Percentiles rank a stretch among this genome's conserved stretches.
phyloP scores from a whole-genome alignment of 352 stramenopile genomes.

The Globisporangium echinulatum region DNA sequence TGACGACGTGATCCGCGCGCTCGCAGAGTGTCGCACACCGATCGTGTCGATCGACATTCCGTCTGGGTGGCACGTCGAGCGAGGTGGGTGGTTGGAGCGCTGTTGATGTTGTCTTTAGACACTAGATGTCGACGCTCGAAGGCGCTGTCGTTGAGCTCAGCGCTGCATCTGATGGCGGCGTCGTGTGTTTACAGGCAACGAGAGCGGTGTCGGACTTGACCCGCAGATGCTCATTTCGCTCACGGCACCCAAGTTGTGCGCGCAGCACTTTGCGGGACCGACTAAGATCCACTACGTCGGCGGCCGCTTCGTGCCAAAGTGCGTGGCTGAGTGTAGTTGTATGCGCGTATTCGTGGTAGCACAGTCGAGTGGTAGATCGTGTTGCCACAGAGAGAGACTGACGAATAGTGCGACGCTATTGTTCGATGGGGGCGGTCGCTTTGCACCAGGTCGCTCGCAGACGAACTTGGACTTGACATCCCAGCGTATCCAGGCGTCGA shows the following conservation, averaged over 20 bases:
- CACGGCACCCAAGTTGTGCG: constrained; percentile 95
- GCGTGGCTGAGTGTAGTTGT: constrained; percentile 4
- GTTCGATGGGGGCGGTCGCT: too few species aligned
- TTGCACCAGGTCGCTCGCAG: constrained; percentile 34
- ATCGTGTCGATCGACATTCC: constrained; percentile 98
- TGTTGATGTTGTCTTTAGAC: neutral
- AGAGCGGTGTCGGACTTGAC: constrained; percentile 67
- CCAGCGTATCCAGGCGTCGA: constrained; percentile 51
- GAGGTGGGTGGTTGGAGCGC: constrained; percentile 24
- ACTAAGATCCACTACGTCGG: constrained; percentile 92
- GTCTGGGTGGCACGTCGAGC: constrained; percentile 96
- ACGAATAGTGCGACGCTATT: too few species aligned
- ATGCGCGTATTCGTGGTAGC: too few species aligned
- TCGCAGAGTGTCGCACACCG: constrained; percentile 52
- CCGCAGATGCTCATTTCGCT: constrained; percentile 95
- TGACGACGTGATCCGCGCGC: constrained; percentile 73
- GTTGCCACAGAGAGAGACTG: too few species aligned
- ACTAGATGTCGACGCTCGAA: too few species aligned
- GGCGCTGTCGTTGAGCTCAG: neutral
- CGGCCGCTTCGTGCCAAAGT: constrained; percentile 93
- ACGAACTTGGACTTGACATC: constrained; percentile 59
- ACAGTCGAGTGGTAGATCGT: too few species aligned
- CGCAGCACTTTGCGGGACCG: constrained; percentile 80
- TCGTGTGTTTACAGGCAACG: constrained; percentile 39
- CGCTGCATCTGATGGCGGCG: neutral